phyloP scores from a whole-genome alignment of 345 rosid genomes.

The Limnanthes douglasii region DNA sequence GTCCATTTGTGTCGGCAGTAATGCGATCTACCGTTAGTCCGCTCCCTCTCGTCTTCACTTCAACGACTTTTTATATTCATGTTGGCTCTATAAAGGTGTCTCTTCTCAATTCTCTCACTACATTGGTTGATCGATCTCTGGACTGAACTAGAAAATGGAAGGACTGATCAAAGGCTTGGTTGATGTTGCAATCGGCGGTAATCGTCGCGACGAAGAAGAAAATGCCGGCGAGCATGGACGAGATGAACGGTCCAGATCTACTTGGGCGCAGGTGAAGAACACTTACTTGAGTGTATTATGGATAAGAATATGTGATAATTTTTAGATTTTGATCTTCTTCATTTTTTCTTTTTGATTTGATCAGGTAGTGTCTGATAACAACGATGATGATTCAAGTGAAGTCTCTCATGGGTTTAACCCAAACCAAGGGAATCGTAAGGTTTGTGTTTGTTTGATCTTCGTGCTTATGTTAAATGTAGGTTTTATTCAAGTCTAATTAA shows the following conservation, averaged over 20 bases:
- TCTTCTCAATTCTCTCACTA: too few species aligned
- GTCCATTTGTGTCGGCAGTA: too few species aligned
- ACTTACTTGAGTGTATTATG: neutral
- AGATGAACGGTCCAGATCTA: conserved; percentile 55
- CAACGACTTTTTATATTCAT: too few species aligned
- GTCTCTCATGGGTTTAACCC: conserved; percentile 3
- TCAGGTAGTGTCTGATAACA: conserved; percentile 55
- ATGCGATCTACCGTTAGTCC: too few species aligned
- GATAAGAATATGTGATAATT: neutral
- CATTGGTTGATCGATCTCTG: too few species aligned
- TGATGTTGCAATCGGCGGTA: conserved; percentile 41
- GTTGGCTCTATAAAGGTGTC: too few species aligned
- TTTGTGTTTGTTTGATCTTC: neutral
- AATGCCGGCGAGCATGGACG: conserved; percentile 13
- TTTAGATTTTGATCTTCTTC: too few species aligned
- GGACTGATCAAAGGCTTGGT: conserved; percentile 55
- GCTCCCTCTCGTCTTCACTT: too few species aligned
- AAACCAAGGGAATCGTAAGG: conserved; percentile 17
- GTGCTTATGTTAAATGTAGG: neutral
- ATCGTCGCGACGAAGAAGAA: conserved; percentile 10
- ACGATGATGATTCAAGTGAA: conserved; percentile 5
- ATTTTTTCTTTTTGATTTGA: neutral
- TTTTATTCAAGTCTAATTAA: neutral
- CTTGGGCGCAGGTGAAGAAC: conserved; percentile 62
- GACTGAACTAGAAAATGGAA: conserved; percentile 60